Conservation (phyloP, 192 early-diverging fungal species). For the Entomortierella parvispora region DNA sequence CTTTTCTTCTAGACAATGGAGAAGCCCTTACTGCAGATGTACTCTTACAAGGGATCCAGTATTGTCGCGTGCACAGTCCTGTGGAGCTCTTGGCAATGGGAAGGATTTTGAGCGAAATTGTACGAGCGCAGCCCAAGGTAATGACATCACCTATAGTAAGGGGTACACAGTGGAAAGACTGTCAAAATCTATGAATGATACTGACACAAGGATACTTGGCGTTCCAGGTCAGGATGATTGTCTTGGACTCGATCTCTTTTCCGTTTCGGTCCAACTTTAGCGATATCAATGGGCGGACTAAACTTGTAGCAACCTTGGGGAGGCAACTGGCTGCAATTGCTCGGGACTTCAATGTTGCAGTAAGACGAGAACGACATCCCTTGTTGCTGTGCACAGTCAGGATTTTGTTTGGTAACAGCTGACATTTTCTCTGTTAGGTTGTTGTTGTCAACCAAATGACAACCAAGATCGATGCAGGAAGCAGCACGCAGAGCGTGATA, state of each 20-base stretch:
- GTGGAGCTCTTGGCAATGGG: slow-evolving; percentile 45
- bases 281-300: slow-evolving; percentile 30
- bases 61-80: slow-evolving; percentile 48
- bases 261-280: slow-evolving; percentile 44
- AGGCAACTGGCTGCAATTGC: slow-evolving; percentile 20
- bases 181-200: not conserved
- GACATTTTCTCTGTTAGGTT: too few relatives aligned
- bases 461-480: slow-evolving; percentile 18
- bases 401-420: too few relatives aligned
- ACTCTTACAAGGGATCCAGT: slow-evolving; percentile 41
- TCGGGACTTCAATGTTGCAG: slow-evolving; percentile 21
- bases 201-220: not conserved
- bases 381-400: too few relatives aligned
- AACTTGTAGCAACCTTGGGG: slow-evolving; percentile 28
- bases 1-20: not conserved
- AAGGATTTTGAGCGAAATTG: slow-evolving; percentile 18
- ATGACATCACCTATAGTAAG: too few relatives aligned
- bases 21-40: not conserved
- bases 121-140: slow-evolving; percentile 28
- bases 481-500: not conserved
- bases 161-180: not conserved
- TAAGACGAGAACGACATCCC: not conserved
- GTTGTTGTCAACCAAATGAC: slow-evolving; percentile 54
- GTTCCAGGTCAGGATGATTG: slow-evolving; percentile 30
- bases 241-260: slow-evolving; percentile 38